These are phyloP conservation scores for Phytophthora constricta DNA, from an alignment of 352 stramenopile genomes.

Conservation along the genomic window DNA sequence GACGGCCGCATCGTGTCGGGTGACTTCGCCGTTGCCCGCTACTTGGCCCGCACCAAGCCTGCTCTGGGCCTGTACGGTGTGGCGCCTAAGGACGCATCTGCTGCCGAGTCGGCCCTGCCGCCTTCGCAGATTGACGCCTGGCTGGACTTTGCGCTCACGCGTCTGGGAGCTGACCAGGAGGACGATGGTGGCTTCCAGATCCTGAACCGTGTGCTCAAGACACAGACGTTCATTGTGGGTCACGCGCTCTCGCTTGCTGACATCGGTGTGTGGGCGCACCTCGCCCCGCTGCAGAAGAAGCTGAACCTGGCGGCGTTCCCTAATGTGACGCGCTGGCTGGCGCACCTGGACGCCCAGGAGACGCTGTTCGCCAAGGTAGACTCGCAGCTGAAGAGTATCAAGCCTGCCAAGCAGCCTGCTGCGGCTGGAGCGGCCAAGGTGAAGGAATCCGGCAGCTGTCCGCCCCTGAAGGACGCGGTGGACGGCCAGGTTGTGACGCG, in stretches of 20 bases:
- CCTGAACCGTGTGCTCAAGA: constrained; percentile 89
- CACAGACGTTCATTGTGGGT: constrained; percentile 95
- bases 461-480: constrained; percentile 93
- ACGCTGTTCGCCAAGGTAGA: constrained; percentile 62
- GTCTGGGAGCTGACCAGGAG: constrained; percentile 43
- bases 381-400: constrained; percentile 58
- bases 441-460: constrained; percentile 91
- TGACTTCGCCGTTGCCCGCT: constrained; percentile 82
- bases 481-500: constrained; percentile 97
- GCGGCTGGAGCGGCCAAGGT: constrained; percentile 30
- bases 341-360: constrained; percentile 62
- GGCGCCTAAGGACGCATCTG: constrained; percentile 54
- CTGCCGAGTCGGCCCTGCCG: constrained; percentile 30
- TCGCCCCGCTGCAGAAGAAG: constrained; percentile 55
- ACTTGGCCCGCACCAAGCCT: constrained; percentile 53
- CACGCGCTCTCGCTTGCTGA: constrained; percentile 95
- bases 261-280: constrained; percentile 91
- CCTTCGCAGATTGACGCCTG: constrained; percentile 91
- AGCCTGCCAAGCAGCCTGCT: constrained; percentile 34
- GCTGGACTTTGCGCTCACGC: constrained; percentile 92
- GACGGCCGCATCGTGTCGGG: constrained; percentile 72
- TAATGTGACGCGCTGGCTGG: constrained; percentile 82
- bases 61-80: constrained; percentile 65
- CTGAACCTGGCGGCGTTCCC: constrained; percentile 58
- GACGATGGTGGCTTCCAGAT: constrained; percentile 68